Conservation (phyloP, 768 basidiomycete species). For the Infundibulicybe gibba region DNA sequence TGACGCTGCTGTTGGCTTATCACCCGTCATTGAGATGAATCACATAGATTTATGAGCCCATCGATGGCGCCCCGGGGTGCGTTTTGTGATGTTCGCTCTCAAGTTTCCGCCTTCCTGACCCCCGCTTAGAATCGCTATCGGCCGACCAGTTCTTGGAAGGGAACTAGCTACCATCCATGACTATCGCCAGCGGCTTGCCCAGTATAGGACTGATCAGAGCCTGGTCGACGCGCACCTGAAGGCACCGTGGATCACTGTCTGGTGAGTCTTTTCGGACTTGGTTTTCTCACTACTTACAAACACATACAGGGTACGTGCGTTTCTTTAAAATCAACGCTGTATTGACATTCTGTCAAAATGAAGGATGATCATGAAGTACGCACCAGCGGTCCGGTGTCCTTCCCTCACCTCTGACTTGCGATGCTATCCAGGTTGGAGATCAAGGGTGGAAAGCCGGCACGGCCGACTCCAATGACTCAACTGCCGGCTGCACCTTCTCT, state of each 20-base stretch:
- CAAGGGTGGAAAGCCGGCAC: conserved; percentile 56
- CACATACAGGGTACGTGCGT: conserved; percentile 16
- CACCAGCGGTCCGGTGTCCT: neutral
- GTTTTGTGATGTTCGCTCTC: neutral
- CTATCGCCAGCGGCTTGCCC: conserved; percentile 46
- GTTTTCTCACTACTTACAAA: neutral
- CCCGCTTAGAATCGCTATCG: conserved; percentile 37
- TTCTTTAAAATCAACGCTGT: neutral
- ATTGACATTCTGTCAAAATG: neutral
- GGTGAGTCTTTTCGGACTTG: conserved; percentile 23
- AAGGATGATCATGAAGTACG: conserved; percentile 51
- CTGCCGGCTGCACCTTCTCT: conserved; percentile 45
- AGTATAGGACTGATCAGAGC: conserved; percentile 50
- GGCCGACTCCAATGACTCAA: conserved; percentile 51
- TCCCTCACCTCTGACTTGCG: neutral
- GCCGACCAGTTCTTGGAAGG: conserved; percentile 44
- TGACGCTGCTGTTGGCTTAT: neutral
- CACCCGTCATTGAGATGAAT: neutral
- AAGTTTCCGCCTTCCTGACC: neutral
- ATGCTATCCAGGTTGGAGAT: conserved; percentile 39
- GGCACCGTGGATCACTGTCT: conserved; percentile 55
- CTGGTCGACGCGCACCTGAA: conserved; percentile 44
- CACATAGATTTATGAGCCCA: conserved; percentile 43
- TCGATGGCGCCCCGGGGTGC: conserved; percentile 29
- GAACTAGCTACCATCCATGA: conserved; percentile 56